Evolutionary conservation across 768 basidiomycete species (phyloP).

Genomic region (Tulasnella sp.): DNA sequence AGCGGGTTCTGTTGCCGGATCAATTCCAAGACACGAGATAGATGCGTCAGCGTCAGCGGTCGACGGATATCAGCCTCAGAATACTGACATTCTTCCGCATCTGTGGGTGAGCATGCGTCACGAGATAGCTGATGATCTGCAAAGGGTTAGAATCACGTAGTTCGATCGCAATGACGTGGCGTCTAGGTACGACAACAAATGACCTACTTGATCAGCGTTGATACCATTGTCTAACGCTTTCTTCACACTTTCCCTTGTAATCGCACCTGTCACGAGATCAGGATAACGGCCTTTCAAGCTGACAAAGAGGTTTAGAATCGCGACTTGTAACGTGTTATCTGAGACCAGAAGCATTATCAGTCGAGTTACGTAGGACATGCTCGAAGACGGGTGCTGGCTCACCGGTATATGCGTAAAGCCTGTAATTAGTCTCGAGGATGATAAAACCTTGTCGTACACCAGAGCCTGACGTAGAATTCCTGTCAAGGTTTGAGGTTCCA

Average conservation of each 20-base stretch:
- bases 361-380: neutral
- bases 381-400: constrained; percentile 5
- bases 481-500: constrained; percentile 69
- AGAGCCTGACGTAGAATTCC: constrained; percentile 31
- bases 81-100: constrained; percentile 82
- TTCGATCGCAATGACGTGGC: neutral
- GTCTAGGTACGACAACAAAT: neutral
- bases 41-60: neutral
- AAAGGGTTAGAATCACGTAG: too few relatives aligned
- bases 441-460: constrained; percentile 65
- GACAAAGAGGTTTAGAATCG: constrained; percentile 89
- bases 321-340: constrained; percentile 95
- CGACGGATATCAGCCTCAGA: neutral
- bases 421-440: constrained; percentile 96
- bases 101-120: constrained; percentile 92
- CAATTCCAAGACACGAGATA: constrained; percentile 1
- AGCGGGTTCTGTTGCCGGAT: constrained; percentile 59
- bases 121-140: constrained; percentile 91
- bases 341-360: constrained; percentile 15
- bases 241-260: constrained; percentile 92
- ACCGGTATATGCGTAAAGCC: constrained; percentile 97
- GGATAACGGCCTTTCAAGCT: constrained; percentile 89
- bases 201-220: constrained; percentile 77
- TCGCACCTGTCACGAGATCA: constrained; percentile 90
- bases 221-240: constrained; percentile 91